These are phyloP conservation scores for Aspergillus tamarii DNA, from an alignment of 2,329 filamentous ascomycete genomes.

Conservation along the genomic window DNA sequence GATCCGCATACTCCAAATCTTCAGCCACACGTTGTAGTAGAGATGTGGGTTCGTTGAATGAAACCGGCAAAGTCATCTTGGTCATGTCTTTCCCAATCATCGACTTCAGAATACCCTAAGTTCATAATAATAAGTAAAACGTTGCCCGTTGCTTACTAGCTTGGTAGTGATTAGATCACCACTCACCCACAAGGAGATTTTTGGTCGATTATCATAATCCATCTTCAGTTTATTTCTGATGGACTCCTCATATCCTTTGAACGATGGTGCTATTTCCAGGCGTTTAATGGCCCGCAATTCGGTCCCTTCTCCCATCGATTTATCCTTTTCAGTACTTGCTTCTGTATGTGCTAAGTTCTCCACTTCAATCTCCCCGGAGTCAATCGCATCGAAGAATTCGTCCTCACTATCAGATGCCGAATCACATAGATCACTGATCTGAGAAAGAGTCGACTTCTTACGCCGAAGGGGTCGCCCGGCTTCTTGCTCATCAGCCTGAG, in stretches of 20 bases:
- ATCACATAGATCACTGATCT: conserved; percentile 73
- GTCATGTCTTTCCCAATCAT: conserved; percentile 99
- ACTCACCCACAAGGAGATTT: conserved; percentile 92
- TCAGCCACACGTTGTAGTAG: conserved; percentile 92
- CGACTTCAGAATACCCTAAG: conserved; percentile 89
- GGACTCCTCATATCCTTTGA: conserved; percentile 89
- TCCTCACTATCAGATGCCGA: conserved; percentile 75
- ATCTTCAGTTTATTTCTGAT: conserved; percentile 78
- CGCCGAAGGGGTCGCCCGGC: conserved; percentile 48
- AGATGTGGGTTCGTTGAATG: conserved; percentile 97
- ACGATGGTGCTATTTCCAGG: conserved; percentile 74
- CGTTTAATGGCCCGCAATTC: conserved; percentile 54
- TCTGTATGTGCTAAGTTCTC: conserved; percentile 62
- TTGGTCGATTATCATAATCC: conserved; percentile 89
- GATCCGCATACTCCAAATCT: conserved; percentile 96
- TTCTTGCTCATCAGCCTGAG: conserved; percentile 13
- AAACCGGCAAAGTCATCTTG: conserved; percentile 97
- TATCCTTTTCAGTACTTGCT: conserved; percentile 51
- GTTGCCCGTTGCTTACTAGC: not conserved
- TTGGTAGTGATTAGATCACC: not conserved
- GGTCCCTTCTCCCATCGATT: conserved; percentile 41
- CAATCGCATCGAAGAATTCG: conserved; percentile 97
- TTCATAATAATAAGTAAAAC: conserved; percentile 8
- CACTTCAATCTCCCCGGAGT: conserved; percentile 81
- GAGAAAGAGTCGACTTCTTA: conserved; percentile 68